Base-by-base conservation (phyloP, 805 yeast genomes). In the Zygotorulaspora sp. region DNA sequence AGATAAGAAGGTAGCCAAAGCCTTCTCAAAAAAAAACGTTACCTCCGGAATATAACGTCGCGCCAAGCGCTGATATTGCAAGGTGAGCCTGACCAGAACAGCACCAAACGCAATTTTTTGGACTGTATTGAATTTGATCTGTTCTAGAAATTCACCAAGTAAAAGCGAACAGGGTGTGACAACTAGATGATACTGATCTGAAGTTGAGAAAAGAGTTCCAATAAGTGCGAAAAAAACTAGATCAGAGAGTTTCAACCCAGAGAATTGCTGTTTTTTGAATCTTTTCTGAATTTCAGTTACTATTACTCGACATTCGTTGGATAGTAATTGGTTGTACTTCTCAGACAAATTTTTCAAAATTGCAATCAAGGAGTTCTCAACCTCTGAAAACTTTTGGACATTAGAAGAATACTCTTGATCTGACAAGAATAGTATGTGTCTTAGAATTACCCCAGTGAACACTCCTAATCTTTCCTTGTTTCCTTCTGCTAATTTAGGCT, bases 181-280 rank as follows among this genome's bases (percentile, higher is more conserved):
- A 8, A 92, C 83, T 42, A 88, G 70, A 67, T 92, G 98, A 63
- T 84, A 90, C 57, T 87, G 89, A 67, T 92, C 99, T 0, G 98
- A 92, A 1, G 97, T 87, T 0, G 98, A 89, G 56, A 83, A 92
- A 4, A 88, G 57, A 37, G 72, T 68, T 5, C 97, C 97, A 40
- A 89, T 70, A 4, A 87, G 51, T 0, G 78, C 69, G 53, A 81
- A 84, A 43, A 83, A 75, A 5, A 85, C 62, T 41, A 87, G 62
- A 55, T 88, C 95, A 1, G 53, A 41, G 11, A 45, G 46, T 3
- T 75, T 64, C 11, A 63, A 49, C 29, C 57, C 62, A 20, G 73
- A 70, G 42, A 66, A 69, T 21, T 55, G 49, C 6, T 52, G 50
- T 10, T 54, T 52, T 33, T 63, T 54, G 18, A 83, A 68, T 43